Evolutionary conservation across 1,284 basidiomycete species (phyloP).

Genomic region (Microbotryum violaceum): DNA sequence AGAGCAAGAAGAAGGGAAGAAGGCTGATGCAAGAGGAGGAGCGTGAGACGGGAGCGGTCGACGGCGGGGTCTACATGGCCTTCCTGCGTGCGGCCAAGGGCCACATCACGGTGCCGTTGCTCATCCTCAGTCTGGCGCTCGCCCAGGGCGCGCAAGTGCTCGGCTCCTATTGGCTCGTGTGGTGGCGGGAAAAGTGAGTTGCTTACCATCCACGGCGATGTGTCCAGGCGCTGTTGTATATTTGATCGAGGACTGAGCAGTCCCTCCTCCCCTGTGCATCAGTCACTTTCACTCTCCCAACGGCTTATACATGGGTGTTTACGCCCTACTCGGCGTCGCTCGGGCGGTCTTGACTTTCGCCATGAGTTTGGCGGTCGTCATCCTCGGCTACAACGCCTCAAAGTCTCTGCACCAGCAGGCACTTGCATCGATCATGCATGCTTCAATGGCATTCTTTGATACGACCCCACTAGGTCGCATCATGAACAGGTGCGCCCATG

Average conservation of each 20-base stretch:
- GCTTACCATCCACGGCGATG: slow-evolving; percentile 24
- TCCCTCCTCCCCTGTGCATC: slow-evolving; percentile 34
- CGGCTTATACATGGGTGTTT: slow-evolving; percentile 61
- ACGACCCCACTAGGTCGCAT: slow-evolving; percentile 76
- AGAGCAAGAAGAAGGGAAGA: slow-evolving; percentile 45
- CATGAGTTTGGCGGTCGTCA: slow-evolving; percentile 39
- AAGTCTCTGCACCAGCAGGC: slow-evolving; percentile 45
- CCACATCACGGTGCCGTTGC: slow-evolving; percentile 51
- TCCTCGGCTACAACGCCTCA: slow-evolving; percentile 34
- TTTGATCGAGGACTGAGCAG: not conserved
- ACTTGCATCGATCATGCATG: slow-evolving; percentile 56
- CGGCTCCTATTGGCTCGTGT: slow-evolving; percentile 43
- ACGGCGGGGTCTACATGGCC: slow-evolving; percentile 52
- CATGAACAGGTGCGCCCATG: slow-evolving; percentile 54
- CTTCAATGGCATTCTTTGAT: slow-evolving; percentile 71
- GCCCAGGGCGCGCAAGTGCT: slow-evolving; percentile 56
- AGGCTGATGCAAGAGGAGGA: slow-evolving; percentile 51
- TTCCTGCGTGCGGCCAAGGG: slow-evolving; percentile 62
- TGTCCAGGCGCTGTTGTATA: slow-evolving; percentile 10
- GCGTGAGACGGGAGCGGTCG: slow-evolving; percentile 29
- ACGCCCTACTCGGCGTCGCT: slow-evolving; percentile 55
- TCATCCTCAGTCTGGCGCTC: slow-evolving; percentile 51
- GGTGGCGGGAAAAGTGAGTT: slow-evolving; percentile 37
- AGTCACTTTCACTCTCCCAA: slow-evolving; percentile 25
- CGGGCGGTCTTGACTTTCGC: slow-evolving; percentile 55